A percentile compares a stretch with the other conserved stretches of the same genome.
Conservation (phyloP, 441 rosid genomes). For the Euphorbia schlechtendalii region DNA sequence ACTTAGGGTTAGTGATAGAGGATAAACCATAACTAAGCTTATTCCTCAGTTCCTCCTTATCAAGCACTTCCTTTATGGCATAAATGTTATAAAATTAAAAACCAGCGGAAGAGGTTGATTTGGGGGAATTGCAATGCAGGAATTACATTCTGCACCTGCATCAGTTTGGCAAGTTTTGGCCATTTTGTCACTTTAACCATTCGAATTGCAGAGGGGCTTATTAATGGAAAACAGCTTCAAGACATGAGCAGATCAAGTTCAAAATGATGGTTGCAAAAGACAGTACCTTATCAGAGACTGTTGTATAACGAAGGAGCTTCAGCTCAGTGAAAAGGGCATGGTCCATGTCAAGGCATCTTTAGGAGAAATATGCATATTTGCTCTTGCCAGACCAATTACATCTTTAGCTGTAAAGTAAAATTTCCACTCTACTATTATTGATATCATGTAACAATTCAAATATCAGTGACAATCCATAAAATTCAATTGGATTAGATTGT, state of each 20-base stretch:
- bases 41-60: neutral
- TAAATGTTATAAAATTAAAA: too few species aligned
- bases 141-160: constrained; percentile 86
- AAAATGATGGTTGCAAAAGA: constrained; percentile 56
- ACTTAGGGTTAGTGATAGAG: constrained; percentile 69
- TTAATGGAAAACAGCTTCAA: constrained; percentile 79
- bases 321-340: constrained; percentile 80
- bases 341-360: constrained; percentile 76
- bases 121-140: constrained; percentile 20
- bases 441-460: neutral
- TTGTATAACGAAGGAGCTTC: constrained; percentile 84
- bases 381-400: too few species aligned
- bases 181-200: constrained; percentile 73
- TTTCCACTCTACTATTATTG: neutral
- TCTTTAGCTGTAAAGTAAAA: neutral
- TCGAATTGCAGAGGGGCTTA: constrained; percentile 61
- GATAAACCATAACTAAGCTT: constrained; percentile 78
- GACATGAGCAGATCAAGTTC: constrained; percentile 83
- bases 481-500: neutral
- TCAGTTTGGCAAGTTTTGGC: constrained; percentile 79
- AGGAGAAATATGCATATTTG: constrained; percentile 63
- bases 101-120: neutral
- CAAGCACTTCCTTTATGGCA: neutral
- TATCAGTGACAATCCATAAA: neutral
- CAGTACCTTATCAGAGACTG: constrained; percentile 46